Evolutionary conservation across 2,329 filamentous ascomycete species (phyloP), one percentile per base, ranked within the genome.

Genomic region (Fusarium papillatum): DNA sequence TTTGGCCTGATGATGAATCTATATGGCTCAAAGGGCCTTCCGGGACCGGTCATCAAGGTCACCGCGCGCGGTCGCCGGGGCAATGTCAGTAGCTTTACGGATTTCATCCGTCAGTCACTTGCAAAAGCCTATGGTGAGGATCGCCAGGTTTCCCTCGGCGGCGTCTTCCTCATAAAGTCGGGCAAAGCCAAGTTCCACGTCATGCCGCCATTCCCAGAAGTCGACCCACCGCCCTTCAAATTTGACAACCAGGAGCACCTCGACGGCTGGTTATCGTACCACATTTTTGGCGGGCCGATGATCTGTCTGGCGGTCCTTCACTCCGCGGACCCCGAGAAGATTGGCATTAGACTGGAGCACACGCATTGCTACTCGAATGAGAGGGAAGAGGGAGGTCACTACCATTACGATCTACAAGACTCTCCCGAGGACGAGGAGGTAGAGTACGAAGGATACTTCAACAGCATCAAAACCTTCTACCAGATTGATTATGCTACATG

Each of bases 381-480:
- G 4, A 59, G 74, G 1, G 71, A 78, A 9, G 81, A 80, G 7
- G 87, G 87, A 5, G 87, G 87, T 0, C 86, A 88, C 76, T 87
- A 88, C 74, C 86, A 88, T 72, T 85, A 81, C 70, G 86, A 85
- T 76, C 61, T 83, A 1, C 79, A 81, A 0, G 77, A 68, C 8
- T 38, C 36, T 38, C 36, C 36, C 36, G 46, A 39, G 1, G 63
- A 69, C 7, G 80, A 83, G 2, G 81, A 83, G 2, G 80, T 88
- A 13, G 85, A 87, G 66, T 88, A 88, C 73, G 85, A 87, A 70
- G 86, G 81, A 1, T 88, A 86, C 75, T 86, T 88, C 36, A 87
- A 87, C 70, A 81, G 83, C 10, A 38, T 38, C 36, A 38, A 38
- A 16, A 38, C 36, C 36, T 38, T 38, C 36, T 16, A 38, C 36